phyloP scores from a whole-genome alignment of 164 flowering plant species.

The Aristolochia californica region DNA sequence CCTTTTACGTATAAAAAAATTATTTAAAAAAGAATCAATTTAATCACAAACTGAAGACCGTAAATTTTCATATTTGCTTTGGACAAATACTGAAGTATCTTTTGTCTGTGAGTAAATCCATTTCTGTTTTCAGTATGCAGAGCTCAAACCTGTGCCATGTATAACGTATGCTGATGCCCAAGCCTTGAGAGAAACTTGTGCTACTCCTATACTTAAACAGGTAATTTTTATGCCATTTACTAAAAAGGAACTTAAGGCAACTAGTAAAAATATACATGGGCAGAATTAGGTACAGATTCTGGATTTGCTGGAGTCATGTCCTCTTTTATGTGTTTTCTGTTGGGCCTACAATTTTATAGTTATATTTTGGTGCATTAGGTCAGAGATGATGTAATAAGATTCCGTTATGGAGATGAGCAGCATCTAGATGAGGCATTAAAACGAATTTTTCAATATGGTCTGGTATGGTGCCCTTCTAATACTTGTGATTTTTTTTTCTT shows the following conservation, averaged over 20 bases:
- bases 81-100: too few relatives aligned
- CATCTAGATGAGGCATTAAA: conserved; percentile 94
- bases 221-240: conserved; percentile 16
- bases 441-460: conserved; percentile 89
- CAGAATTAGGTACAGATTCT: too few relatives aligned
- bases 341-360: not conserved
- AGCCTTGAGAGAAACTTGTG: conserved; percentile 59
- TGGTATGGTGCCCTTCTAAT: conserved; percentile 26
- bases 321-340: not conserved
- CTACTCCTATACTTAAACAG: conserved; percentile 88
- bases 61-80: too few relatives aligned
- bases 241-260: too few relatives aligned
- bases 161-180: conserved; percentile 76
- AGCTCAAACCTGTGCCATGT: conserved; percentile 96
- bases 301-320: not conserved
- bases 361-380: conserved; percentile 34
- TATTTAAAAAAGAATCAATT: too few relatives aligned
- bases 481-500: not conserved
- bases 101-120: too few relatives aligned
- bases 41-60: too few relatives aligned
- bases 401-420: conserved; percentile 95
- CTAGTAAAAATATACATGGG: too few relatives aligned
- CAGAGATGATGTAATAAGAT: conserved; percentile 81
- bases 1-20: too few relatives aligned
- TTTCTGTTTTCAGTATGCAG: conserved; percentile 65